Conservation (phyloP, 2,329 filamentous ascomycete species). For the Colletotrichum australisinense region DNA sequence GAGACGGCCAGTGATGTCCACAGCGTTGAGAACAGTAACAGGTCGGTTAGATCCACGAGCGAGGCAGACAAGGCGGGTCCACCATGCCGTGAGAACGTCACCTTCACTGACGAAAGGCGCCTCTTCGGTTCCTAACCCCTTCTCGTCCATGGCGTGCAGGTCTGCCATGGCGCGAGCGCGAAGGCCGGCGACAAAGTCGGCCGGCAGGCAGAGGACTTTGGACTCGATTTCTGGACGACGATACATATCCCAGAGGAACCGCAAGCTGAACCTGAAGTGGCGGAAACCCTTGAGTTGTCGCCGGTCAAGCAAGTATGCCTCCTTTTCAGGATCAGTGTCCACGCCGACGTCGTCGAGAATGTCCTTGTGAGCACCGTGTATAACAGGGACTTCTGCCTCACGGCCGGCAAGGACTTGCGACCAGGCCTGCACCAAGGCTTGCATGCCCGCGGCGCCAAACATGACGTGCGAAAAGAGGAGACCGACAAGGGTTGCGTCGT, state of each 20-base stretch:
- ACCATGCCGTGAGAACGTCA: constrained; percentile 58
- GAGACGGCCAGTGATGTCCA: constrained; percentile 44
- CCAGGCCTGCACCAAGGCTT: constrained; percentile 58
- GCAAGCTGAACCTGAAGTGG: constrained; percentile 46
- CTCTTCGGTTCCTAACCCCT: constrained; percentile 24
- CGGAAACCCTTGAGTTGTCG: constrained; percentile 42
- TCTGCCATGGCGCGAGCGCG: constrained; percentile 46
- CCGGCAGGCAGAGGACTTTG: constrained; percentile 53
- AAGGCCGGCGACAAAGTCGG: constrained; percentile 42
- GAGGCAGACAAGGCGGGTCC: constrained; percentile 39
- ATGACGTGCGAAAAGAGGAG: constrained; percentile 60
- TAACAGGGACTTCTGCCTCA: constrained; percentile 51
- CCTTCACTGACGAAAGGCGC: constrained; percentile 57
- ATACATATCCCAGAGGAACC: constrained; percentile 47
- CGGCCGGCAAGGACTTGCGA: constrained; percentile 55
- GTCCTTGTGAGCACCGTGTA: constrained; percentile 50
- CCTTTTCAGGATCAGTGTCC: constrained; percentile 38
- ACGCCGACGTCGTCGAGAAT: constrained; percentile 43
- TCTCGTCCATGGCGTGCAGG: constrained; percentile 34
- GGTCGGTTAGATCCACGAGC: constrained; percentile 33
- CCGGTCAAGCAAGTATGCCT: constrained; percentile 41
- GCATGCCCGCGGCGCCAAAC: constrained; percentile 57
- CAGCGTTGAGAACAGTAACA: constrained; percentile 40
- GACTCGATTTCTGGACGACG: constrained; percentile 46
- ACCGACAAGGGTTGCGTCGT: constrained; percentile 60